Conservation (phyloP, 1,284 basidiomycete genomes). For the Porodaedalea pini region DNA sequence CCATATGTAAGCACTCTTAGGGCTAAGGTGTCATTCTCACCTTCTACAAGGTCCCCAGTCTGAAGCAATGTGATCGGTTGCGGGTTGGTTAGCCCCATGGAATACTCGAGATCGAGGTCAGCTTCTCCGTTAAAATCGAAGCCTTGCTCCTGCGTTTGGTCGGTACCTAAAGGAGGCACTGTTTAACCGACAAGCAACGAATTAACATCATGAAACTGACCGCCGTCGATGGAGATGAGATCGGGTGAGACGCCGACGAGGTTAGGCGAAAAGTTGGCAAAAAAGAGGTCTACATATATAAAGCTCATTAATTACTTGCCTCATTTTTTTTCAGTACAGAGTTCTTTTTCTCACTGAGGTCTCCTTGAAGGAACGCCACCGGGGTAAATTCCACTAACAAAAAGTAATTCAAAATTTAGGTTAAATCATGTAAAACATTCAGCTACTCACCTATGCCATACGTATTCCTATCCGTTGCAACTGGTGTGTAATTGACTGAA, state of each 20-base stretch:
- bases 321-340: constrained; percentile 23
- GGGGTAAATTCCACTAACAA: constrained; percentile 47
- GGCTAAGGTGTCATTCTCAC: constrained; percentile 21
- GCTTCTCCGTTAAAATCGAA: constrained; percentile 51
- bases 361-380: constrained; percentile 41
- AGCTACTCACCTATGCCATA: constrained; percentile 44
- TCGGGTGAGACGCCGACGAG: constrained; percentile 36
- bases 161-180: constrained; percentile 28
- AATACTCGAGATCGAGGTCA: constrained; percentile 52
- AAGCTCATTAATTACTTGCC: neutral
- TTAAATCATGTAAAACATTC: neutral
- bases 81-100: constrained; percentile 42
- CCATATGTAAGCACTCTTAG: neutral
- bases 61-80: constrained; percentile 46
- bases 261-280: constrained; percentile 35
- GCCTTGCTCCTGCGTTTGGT: constrained; percentile 31
- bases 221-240: constrained; percentile 44
- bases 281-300: constrained; percentile 15
- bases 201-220: constrained; percentile 24
- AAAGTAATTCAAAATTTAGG: neutral
- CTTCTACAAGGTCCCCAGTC: constrained; percentile 42
- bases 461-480: constrained; percentile 40
- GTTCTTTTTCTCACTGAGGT: constrained; percentile 37
- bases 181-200: neutral
- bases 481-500: constrained; percentile 39